These are phyloP conservation scores for Candida silvicultrix DNA, from an alignment of 805 yeast species.

Conservation along the genomic window DNA sequence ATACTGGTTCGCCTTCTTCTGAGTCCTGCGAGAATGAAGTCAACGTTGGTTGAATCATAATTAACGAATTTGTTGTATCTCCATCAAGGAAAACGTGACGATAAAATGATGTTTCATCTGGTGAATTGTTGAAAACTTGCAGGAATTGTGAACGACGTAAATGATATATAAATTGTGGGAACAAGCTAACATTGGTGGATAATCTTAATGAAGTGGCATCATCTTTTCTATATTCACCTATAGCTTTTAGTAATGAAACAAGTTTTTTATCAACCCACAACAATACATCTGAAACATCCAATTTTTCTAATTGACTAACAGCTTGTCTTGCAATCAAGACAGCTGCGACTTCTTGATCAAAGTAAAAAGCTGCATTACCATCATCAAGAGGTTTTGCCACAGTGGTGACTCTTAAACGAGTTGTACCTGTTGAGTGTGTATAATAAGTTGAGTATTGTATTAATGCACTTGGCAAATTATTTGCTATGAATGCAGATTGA, in stretches of 20 bases:
- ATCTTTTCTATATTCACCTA: conserved; percentile 42
- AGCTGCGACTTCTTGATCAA: conserved; percentile 68
- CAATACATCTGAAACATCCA: conserved; percentile 32
- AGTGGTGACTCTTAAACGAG: conserved; percentile 58
- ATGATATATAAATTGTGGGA: conserved; percentile 65
- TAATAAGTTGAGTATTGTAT: conserved; percentile 55
- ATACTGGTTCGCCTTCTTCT: conserved; percentile 54
- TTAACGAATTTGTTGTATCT: conserved; percentile 51
- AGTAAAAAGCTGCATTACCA: conserved; percentile 37
- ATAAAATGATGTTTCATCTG: conserved; percentile 64
- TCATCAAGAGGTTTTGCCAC: conserved; percentile 38
- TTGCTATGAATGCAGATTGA: conserved; percentile 5
- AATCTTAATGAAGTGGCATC: conserved; percentile 43
- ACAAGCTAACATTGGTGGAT: conserved; percentile 41
- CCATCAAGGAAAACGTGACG: conserved; percentile 59
- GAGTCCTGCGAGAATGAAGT: conserved; percentile 41
- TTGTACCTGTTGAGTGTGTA: conserved; percentile 54
- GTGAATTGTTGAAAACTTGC: conserved; percentile 63
- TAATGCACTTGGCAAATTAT: conserved; percentile 23
- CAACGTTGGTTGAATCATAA: conserved; percentile 67
- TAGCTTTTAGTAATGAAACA: conserved; percentile 39
- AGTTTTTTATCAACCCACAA: conserved; percentile 43
- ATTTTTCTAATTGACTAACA: conserved; percentile 26
- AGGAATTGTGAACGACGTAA: conserved; percentile 60
- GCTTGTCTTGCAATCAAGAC: conserved; percentile 54